Evolutionary conservation across 169 alveolate species (phyloP).

Genomic region (Eimeria sp.): DNA sequence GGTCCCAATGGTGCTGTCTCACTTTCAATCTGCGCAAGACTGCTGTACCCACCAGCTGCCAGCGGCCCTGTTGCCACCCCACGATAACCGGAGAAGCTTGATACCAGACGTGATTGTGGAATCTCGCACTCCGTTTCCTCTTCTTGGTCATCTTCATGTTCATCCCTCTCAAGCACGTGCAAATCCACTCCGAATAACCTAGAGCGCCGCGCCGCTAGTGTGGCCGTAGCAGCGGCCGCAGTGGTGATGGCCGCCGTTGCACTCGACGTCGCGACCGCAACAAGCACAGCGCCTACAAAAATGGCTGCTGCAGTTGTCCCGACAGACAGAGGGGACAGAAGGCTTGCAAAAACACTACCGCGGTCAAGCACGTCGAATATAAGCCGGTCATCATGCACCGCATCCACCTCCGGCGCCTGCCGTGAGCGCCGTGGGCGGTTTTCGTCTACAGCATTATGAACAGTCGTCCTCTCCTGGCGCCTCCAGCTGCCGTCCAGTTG

Average conservation of each 20-base stretch:
- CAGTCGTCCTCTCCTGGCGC: constrained; percentile 10
- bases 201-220: constrained; percentile 70
- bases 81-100: constrained; percentile 2
- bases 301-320: constrained; percentile 72
- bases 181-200: constrained; percentile 55
- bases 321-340: constrained; percentile 45
- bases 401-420: constrained; percentile 62
- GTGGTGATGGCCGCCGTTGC: constrained; percentile 69
- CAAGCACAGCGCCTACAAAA: constrained; percentile 64
- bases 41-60: constrained; percentile 2
- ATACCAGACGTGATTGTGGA: constrained; percentile 1
- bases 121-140: constrained; percentile 32
- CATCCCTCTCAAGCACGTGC: constrained; percentile 69
- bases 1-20: neutral
- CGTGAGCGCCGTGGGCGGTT: constrained; percentile 11
- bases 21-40: neutral
- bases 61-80: constrained; percentile 17
- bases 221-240: constrained; percentile 78
- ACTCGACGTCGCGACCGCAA: constrained; percentile 68
- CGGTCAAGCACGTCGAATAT: constrained; percentile 60
- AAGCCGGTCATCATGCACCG: neutral
- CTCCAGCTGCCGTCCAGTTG: constrained; percentile 20
- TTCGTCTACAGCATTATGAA: constrained; percentile 35
- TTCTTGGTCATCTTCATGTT: constrained; percentile 73
- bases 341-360: constrained; percentile 52